phyloP scores from a whole-genome alignment of 2,329 filamentous ascomycete genomes.

The Gaeumannomyces tritici region DNA sequence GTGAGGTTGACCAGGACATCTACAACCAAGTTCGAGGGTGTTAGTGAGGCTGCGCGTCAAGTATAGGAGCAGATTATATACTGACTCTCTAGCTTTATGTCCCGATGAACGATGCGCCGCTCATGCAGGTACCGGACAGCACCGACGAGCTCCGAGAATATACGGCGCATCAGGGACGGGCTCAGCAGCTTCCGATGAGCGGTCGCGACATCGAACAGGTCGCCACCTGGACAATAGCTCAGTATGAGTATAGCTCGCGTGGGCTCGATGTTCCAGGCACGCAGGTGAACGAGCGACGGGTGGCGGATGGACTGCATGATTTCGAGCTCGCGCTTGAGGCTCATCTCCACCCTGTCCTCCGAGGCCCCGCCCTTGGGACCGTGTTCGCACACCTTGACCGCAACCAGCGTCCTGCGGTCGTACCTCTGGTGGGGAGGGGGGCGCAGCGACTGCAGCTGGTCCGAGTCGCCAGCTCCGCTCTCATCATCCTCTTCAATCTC shows the following conservation, averaged over 20 bases:
- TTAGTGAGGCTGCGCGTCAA: conserved; percentile 5
- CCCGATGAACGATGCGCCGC: conserved; percentile 82
- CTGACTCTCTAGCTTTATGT: conserved; percentile 94
- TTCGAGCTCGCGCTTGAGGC: conserved; percentile 87
- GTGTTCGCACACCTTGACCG: conserved; percentile 92
- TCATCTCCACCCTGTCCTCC: conserved; percentile 86
- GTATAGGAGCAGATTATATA: conserved; percentile 11
- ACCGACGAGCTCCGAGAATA: conserved; percentile 81
- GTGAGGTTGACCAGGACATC: conserved; percentile 88
- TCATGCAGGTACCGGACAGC: conserved; percentile 81
- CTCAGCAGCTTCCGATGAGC: conserved; percentile 58
- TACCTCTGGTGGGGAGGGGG: conserved; percentile 17
- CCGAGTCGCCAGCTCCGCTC: conserved; percentile 22
- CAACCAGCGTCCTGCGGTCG: conserved; percentile 74
- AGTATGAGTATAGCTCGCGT: conserved; percentile 77
- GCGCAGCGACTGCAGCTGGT: conserved; percentile 13
- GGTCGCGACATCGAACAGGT: conserved; percentile 87
- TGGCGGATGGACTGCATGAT: conserved; percentile 84
- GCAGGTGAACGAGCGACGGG: conserved; percentile 82
- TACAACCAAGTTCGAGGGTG: conserved; percentile 23
- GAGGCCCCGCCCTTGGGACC: conserved; percentile 89
- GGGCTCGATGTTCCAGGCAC: conserved; percentile 81
- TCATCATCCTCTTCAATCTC: conserved; percentile 27
- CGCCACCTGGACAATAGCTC: conserved; percentile 87
- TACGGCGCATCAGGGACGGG: conserved; percentile 63